phyloP scores from a whole-genome alignment of 2,329 filamentous ascomycete species.

The Myrmaecium sp. region DNA sequence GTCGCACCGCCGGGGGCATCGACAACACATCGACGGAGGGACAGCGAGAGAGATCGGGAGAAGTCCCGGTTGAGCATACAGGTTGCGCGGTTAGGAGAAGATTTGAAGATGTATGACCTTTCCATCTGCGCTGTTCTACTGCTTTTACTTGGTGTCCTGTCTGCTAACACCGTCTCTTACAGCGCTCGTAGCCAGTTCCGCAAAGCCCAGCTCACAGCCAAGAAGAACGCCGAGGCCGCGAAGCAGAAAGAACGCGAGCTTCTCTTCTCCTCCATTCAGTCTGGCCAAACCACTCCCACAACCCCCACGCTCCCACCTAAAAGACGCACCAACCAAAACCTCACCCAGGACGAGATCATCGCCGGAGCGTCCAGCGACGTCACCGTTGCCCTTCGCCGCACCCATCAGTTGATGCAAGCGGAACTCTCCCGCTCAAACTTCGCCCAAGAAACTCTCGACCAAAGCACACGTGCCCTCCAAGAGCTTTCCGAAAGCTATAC shows the following conservation, averaged over 20 bases:
- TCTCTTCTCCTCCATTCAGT: slow-evolving; percentile 48
- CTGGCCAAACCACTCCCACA: slow-evolving; percentile 18
- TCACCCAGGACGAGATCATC: slow-evolving; percentile 55
- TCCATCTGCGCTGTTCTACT: no score
- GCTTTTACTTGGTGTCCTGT: no score
- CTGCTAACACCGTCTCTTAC: slow-evolving; percentile 1
- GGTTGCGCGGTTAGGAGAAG: slow-evolving; percentile 47
- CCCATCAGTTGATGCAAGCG: slow-evolving; percentile 69
- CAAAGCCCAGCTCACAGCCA: slow-evolving; percentile 64
- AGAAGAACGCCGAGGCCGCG: slow-evolving; percentile 54
- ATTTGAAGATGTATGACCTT: slow-evolving; percentile 53
- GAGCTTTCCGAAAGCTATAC: slow-evolving; percentile 69
- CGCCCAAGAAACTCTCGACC: slow-evolving; percentile 71
- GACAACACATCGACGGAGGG: slow-evolving; percentile 20
- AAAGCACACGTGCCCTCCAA: slow-evolving; percentile 68
- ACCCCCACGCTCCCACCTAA: slow-evolving; percentile 19
- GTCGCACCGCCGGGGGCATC: slow-evolving; percentile 22
- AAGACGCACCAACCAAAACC: slow-evolving; percentile 17
- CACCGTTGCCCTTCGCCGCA: slow-evolving; percentile 65
- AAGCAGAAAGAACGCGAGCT: slow-evolving; percentile 62
- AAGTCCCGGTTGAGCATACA: slow-evolving; percentile 49
- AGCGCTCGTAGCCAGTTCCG: slow-evolving; percentile 54
- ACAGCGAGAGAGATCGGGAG: slow-evolving; percentile 41
- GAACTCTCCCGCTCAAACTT: slow-evolving; percentile 80
- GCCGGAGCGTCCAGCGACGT: slow-evolving; percentile 67